A percentile compares a stretch with the other conserved stretches of the same genome.
These are phyloP conservation scores for Didymella arachidicola DNA, from an alignment of 2,329 filamentous ascomycete genomes.

Conservation along the genomic window DNA sequence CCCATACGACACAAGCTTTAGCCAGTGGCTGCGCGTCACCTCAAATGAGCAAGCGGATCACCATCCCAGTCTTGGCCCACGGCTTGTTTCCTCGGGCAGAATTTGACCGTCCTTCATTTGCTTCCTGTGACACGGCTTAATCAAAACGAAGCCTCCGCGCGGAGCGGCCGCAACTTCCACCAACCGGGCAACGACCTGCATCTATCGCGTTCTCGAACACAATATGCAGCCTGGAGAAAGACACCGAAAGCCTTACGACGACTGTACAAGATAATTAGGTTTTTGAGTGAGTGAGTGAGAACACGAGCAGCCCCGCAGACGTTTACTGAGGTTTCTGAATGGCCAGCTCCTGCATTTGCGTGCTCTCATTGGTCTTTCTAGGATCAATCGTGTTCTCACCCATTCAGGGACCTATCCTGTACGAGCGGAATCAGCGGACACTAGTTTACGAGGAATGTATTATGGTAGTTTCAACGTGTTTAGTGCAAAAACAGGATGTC, in stretches of 20 bases:
- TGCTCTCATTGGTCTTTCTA: too few relatives aligned
- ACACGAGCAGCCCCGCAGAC: too few relatives aligned
- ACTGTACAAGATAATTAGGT: too few relatives aligned
- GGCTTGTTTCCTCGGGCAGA: neutral
- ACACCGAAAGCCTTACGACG: neutral
- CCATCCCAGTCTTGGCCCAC: conserved; percentile 12
- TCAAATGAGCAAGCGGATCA: conserved; percentile 9
- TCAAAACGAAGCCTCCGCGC: conserved; percentile 17
- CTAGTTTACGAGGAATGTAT: too few relatives aligned
- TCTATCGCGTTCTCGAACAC: neutral
- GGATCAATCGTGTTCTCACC: too few relatives aligned
- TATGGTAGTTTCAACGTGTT: conserved; percentile 8
- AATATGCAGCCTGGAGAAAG: conserved; percentile 6
- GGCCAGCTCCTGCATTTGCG: too few relatives aligned
- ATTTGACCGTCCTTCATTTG: conserved; percentile 30
- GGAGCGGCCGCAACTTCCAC: conserved; percentile 11
- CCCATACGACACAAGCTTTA: conserved; percentile 2
- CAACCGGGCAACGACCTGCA: conserved; percentile 8
- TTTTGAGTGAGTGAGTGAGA: too few relatives aligned
- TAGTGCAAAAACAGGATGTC: conserved; percentile 15
- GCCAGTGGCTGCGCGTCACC: conserved; percentile 4
- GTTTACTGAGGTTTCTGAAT: too few relatives aligned
- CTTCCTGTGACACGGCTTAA: conserved; percentile 25
- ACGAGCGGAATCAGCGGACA: neutral
- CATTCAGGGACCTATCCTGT: too few relatives aligned